Evolutionary conservation across 768 basidiomycete genomes (phyloP), one percentile per base, ranked within the genome.

Genomic region (Mycena belliarum): DNA sequence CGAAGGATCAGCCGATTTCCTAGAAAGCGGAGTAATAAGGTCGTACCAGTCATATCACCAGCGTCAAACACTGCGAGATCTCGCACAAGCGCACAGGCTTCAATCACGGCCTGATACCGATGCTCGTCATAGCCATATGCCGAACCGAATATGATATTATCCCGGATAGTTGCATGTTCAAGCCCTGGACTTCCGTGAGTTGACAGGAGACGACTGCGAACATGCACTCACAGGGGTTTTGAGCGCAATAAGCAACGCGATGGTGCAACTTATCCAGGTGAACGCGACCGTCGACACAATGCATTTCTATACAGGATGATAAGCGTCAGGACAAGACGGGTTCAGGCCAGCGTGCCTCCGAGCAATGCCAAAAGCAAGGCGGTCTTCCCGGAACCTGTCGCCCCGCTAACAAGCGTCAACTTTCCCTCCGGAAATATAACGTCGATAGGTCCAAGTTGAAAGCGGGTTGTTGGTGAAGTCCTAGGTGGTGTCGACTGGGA

Each of bases 61-160:
- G 87, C 84, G 49, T 88, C 83, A 32, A 93, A 79, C 12, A 89
- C 82, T 56, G 80, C 76, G 24, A 95, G 74, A 68, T 95, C 93
- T 18, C 78, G 80, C n/a, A 70, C 66, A 23, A 95, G 75, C 1
- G 88, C 87, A 68, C 93, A 95, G 1, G 87, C 89, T 8, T 89
- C 82, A 12, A 95, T 68, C 20, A 91, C 87, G 1, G 74, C 68
- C 20, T 82, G 72, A 68, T 93, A 93, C 7, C 91, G 78, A n/a
- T 70, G 69, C 58, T 79, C 76, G 63, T 91, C 80, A 66, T 79
- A 86, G 2, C 83, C 83, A 61, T 75, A 78, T 4, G 77, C 71
- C 1, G 83, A 79, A 2, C 86, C 85, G 71, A 92, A 95, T 15
- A 90, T 69, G 61, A 95, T 89, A 66, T 93, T 92, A 55, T 91